Percentiles rank a stretch among this genome's conserved stretches.
Conservation (phyloP, 1,139 yeast genomes). For the Taiozyma sp. region DNA sequence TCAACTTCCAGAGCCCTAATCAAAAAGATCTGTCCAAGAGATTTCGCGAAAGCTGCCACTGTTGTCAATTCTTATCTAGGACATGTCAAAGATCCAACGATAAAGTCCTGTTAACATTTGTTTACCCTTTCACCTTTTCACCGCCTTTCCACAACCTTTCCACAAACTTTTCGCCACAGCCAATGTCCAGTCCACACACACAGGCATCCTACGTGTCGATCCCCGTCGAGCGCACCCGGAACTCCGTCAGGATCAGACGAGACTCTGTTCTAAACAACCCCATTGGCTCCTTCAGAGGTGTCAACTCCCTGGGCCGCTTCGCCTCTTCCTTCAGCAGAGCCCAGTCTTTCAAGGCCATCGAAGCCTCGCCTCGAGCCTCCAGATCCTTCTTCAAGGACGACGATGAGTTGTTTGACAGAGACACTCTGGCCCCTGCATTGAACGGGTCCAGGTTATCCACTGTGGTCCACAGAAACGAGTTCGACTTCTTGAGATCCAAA, state of each 20-base stretch:
- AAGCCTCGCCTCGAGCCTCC: constrained; percentile 38
- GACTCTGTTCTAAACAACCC: constrained; percentile 21
- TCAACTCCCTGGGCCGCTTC: constrained; percentile 69
- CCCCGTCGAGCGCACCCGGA: constrained; percentile 22
- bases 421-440: constrained; percentile 61
- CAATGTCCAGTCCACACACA: not conserved
- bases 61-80: too few species aligned
- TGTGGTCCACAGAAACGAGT: constrained; percentile 30
- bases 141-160: too few species aligned
- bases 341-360: constrained; percentile 59
- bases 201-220: constrained; percentile 15
- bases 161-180: not conserved
- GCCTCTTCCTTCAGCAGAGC: constrained; percentile 80
- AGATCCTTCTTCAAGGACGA: constrained; percentile 51
- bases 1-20: too few species aligned
- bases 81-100: too few species aligned
- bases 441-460: constrained; percentile 63
- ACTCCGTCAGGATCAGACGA: constrained; percentile 20
- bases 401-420: constrained; percentile 69
- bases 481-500: constrained; percentile 27
- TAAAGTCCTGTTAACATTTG: too few species aligned
- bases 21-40: too few species aligned
- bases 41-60: too few species aligned
- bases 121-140: too few species aligned
- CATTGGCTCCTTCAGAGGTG: constrained; percentile 44